Conservation (phyloP, 257 asterid genomes). For the Lycium barbarum region DNA sequence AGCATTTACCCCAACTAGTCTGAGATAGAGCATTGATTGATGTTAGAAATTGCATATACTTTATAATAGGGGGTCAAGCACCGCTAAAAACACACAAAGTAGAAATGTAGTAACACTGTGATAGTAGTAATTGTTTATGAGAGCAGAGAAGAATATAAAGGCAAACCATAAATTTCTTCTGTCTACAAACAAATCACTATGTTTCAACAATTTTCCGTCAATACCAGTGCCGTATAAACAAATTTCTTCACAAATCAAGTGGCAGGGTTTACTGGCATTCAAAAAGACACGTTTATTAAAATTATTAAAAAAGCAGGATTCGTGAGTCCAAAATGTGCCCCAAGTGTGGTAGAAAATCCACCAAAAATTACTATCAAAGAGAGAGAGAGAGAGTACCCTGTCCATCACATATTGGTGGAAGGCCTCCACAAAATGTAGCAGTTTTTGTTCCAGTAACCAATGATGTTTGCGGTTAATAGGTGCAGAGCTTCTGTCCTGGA, state of each 20-base stretch:
- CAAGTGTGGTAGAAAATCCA: conserved; percentile 25
- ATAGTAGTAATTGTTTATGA: conserved; percentile 5
- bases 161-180: conserved; percentile 5
- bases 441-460: conserved; percentile 92
- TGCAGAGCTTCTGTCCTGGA: conserved; percentile 74
- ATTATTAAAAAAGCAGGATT: not conserved
- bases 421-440: conserved; percentile 97
- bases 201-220: not conserved
- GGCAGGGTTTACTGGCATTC: not conserved
- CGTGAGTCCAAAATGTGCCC: not conserved
- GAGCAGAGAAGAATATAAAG: not conserved
- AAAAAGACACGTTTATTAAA: not conserved
- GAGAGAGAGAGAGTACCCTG: conserved; percentile 62
- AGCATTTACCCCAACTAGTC: not conserved
- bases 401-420: conserved; percentile 99
- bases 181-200: not conserved
- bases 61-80: not conserved
- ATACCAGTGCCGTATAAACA: not conserved
- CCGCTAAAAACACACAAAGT: not conserved
- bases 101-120: not conserved
- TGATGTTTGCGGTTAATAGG: conserved; percentile 74
- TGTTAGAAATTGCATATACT: conserved; percentile 1
- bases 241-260: not conserved
- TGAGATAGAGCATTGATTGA: not conserved
- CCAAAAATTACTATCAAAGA: conserved; percentile 14